Base-by-base conservation (phyloP, 495 filamentous ascomycete species). In the Podospora fimiseda region DNA sequence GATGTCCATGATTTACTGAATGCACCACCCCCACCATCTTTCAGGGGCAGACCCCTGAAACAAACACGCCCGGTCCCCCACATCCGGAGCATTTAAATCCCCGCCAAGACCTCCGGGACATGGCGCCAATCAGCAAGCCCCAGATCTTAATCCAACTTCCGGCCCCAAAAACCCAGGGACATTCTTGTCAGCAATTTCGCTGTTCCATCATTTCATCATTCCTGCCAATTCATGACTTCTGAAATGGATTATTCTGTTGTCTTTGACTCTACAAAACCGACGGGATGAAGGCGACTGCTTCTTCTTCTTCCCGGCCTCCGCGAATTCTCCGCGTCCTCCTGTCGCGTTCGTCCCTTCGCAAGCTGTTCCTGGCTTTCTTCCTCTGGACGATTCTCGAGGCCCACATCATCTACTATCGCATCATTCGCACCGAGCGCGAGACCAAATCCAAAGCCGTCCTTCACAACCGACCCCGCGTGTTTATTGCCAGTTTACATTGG, bases 401-500 rank as follows among this genome's bases (percentile, higher is more conserved):
- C 37, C 64, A 67, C 27, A 47, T 65, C 41, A 52, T 62, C 37
- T 59, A 63, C 47, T 59, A 63, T 58, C 62, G 55, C 42, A 47
- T 67, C 45, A 53, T 56, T 14, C 62, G 54, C 37, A 53, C 65
- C 27, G 58, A 63, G 19, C 51, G 41, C 19, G 52, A 58, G 11
- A 41, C 51, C 39, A 43, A 41, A 9, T 33, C 55, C 18, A 49
- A 51, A 8, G 16, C 50, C 30, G 43, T 33, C 1, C 48, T 62
- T 9, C 18, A 41, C 1, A 52, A 52, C 18, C 58, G 58, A 2
- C 24, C 56, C 2, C 75, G 76, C 2, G 74, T 89, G 47, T 89
- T 74, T 67, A 84, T 89, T 48, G 79, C 85, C 2, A 80, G 78
- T 57, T 69, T 81, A 48, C 83, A 86, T 56, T 88, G 86, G 81